These are phyloP conservation scores for Neurospora tetraspora DNA, from an alignment of 495 filamentous ascomycete genomes.

Conservation along the genomic window DNA sequence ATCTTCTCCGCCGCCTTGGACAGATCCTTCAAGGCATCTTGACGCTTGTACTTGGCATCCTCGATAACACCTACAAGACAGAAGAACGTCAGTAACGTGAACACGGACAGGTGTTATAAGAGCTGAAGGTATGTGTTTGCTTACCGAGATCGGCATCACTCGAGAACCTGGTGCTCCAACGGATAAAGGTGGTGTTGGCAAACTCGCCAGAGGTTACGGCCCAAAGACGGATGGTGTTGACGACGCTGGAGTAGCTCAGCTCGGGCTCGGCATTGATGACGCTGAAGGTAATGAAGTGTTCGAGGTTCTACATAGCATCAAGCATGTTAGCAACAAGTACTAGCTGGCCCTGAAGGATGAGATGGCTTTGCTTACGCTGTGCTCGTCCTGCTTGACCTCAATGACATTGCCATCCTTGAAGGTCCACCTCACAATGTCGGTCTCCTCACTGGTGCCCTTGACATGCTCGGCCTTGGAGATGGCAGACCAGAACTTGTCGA, in stretches of 20 bases:
- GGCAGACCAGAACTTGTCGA: conserved; percentile 50
- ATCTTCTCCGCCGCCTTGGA: conserved; percentile 44
- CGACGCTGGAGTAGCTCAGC: conserved; percentile 49
- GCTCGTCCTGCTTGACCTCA: conserved; percentile 64
- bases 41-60: conserved; percentile 64
- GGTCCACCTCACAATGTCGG: conserved; percentile 54
- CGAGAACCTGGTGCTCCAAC: conserved; percentile 55
- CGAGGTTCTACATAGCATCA: conserved; percentile 41
- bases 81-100: conserved; percentile 7
- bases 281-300: conserved; percentile 62
- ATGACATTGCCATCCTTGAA: conserved; percentile 53
- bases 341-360: no score
- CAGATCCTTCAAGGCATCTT: conserved; percentile 54
- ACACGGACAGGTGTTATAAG: background rate
- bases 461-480: conserved; percentile 45
- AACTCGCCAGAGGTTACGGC: conserved; percentile 48
- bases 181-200: conserved; percentile 50
- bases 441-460: conserved; percentile 48
- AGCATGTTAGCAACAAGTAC: background rate
- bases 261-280: conserved; percentile 51
- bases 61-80: conserved; percentile 47
- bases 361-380: conserved; percentile 38
- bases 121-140: conserved; percentile 11
- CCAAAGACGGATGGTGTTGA: conserved; percentile 53
- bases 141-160: conserved; percentile 58